A percentile compares a stretch with the other conserved stretches of the same genome.
phyloP scores from a whole-genome alignment of 1,139 yeast species.

The Suhomyces chickasaworum region DNA sequence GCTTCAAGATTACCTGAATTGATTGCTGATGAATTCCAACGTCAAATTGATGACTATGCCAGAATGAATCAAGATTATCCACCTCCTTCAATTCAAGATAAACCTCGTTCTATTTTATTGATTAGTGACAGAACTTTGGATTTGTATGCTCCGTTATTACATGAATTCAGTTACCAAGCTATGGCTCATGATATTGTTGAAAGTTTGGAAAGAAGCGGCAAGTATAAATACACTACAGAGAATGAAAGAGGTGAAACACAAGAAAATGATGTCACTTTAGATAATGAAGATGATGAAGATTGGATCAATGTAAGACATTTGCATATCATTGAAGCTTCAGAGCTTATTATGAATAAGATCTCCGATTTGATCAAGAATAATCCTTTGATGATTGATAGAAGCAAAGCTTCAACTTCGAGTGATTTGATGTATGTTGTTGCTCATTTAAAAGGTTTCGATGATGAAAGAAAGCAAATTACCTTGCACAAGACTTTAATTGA shows the following conservation, averaged over 20 bases:
- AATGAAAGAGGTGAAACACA: slow-evolving; percentile 57
- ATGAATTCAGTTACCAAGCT: slow-evolving; percentile 93
- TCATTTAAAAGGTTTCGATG: slow-evolving; percentile 66
- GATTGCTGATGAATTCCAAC: slow-evolving; percentile 74
- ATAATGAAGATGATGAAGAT: slow-evolving; percentile 68
- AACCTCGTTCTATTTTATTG: slow-evolving; percentile 73
- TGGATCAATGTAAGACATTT: slow-evolving; percentile 75
- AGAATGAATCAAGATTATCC: slow-evolving; percentile 65
- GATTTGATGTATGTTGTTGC: slow-evolving; percentile 70
- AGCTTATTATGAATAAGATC: slow-evolving; percentile 59
- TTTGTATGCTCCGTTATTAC: slow-evolving; percentile 79
- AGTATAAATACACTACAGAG: slow-evolving; percentile 63
- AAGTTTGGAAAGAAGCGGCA: slow-evolving; percentile 51
- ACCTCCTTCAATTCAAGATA: slow-evolving; percentile 54
- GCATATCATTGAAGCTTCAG: slow-evolving; percentile 78
- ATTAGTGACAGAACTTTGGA: slow-evolving; percentile 85
- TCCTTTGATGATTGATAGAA: slow-evolving; percentile 67
- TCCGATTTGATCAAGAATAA: slow-evolving; percentile 71
- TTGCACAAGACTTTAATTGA: slow-evolving; percentile 64
- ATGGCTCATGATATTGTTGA: slow-evolving; percentile 79
- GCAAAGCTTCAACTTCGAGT: slow-evolving; percentile 59
- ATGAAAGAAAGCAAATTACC: slow-evolving; percentile 61
- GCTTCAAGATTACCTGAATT: slow-evolving; percentile 70
- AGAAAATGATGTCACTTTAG: slow-evolving; percentile 44
- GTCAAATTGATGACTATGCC: slow-evolving; percentile 72